Base-by-base conservation (phyloP, 176 grass and related monocot species). In the Phragmites australis region DNA sequence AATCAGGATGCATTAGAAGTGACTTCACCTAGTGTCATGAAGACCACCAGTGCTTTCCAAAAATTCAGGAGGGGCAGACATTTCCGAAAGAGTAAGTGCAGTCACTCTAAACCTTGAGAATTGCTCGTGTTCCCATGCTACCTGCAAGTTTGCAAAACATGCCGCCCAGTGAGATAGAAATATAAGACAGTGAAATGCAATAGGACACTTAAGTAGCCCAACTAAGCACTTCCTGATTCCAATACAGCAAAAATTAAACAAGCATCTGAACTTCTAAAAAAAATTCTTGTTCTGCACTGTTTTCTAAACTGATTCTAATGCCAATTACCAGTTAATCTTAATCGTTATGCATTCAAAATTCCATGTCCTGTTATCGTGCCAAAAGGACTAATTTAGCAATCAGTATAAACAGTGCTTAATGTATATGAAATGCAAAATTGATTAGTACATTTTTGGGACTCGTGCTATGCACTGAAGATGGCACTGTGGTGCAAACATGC, bases 21-120 rank as follows among this genome's bases (percentile, higher is more conserved):
- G 62, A 54, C n/a, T 18, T 80, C 72, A 95, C 96, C 90, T 95
- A 69, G 88, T 88, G 81, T 99, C 96, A 50, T 86, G 74, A 17
- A 99, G 69, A 66, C 87, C 91, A 53, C 96, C 96, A 69, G 88
- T 86, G 82, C 74, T 99, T 86, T 93, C 81, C 45, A 99, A 91
- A 83, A 95, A 93, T 86, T 99, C 96, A 68, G 90, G 90, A 82
- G 92, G 88, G 61, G 63, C 80, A 48, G 96, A 65, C 86, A 99
- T 82, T 71, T 87, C 96, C 9, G 96, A 95, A 75, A 99, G 90
- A 78, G 96, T 99, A 44, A 92, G 83, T 18, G 96, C 96, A 65
- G 96, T 99, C 67, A 99, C 88, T 79, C 96, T 95, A 73, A 99
- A 94, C 84, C 96, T 95, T 39, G 96, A 99, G 84, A 99, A 99